phyloP scores from a whole-genome alignment of 2,329 filamentous ascomycete species.

The Penicillium freii region DNA sequence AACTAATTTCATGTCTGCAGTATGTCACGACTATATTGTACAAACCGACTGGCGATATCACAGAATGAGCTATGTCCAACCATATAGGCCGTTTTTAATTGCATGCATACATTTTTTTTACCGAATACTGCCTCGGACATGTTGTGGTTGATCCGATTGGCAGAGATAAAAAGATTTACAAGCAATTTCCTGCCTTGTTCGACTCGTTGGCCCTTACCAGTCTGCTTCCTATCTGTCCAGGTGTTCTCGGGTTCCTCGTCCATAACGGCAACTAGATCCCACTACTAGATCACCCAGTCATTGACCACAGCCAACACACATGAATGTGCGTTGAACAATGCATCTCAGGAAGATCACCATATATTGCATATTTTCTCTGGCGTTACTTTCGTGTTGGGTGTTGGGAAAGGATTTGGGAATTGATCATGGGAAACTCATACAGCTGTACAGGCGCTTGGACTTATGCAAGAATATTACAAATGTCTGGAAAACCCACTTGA shows the following conservation, averaged over 20 bases:
- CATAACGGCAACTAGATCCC: not conserved
- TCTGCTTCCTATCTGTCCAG: not conserved
- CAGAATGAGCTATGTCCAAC: slow-evolving; percentile 26
- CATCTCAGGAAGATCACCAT: not conserved
- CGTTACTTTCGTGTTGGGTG: slow-evolving; percentile 8
- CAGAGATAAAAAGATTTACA: not conserved
- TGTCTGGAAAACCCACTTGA: not conserved
- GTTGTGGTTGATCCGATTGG: not conserved
- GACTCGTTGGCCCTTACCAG: not conserved
- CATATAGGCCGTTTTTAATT: slow-evolving; percentile 1
- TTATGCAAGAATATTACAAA: not conserved
- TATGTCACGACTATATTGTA: slow-evolving; percentile 98
- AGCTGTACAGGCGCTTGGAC: slow-evolving; percentile 8
- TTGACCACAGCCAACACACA: not conserved
- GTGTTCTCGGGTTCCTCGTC: not conserved
- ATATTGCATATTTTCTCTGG: slow-evolving; percentile 15
- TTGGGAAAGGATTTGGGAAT: not conserved
- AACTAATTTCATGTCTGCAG: slow-evolving; percentile 36
- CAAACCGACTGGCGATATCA: slow-evolving; percentile 67
- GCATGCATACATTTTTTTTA: slow-evolving; percentile 4
- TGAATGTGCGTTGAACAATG: not conserved
- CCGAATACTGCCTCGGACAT: not conserved
- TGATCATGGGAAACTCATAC: slow-evolving; percentile 4
- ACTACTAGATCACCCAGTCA: not conserved
- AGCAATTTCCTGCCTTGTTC: not conserved